These are phyloP conservation scores for Globisporangium cederbergense DNA, from an alignment of 352 stramenopile genomes.

Conservation along the genomic window DNA sequence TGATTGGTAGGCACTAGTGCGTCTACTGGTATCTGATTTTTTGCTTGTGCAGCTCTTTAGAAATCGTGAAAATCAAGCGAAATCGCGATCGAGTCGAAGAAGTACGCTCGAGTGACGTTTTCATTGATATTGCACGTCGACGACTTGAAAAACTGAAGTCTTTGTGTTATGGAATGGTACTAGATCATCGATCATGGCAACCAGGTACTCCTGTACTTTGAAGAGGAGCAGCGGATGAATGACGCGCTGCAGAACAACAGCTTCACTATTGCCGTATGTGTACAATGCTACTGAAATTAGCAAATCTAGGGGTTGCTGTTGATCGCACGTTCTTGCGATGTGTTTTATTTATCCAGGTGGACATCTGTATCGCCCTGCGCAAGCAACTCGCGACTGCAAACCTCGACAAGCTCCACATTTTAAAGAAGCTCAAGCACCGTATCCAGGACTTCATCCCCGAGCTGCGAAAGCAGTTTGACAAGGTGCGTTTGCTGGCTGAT, in stretches of 20 bases:
- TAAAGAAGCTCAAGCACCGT: conserved; percentile 56
- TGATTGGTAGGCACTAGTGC: not conserved
- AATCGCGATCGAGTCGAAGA: conserved; percentile 76
- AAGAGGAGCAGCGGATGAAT: conserved; percentile 78
- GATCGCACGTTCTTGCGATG: not conserved
- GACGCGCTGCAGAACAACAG: conserved; percentile 49
- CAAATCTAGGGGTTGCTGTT: no score
- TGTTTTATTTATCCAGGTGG: conserved; percentile 33
- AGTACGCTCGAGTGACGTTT: conserved; percentile 20
- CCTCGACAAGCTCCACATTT: conserved; percentile 48
- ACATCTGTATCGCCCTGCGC: conserved; percentile 67
- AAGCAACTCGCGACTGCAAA: conserved; percentile 40
- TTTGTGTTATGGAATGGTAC: not conserved
- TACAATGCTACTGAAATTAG: no score
- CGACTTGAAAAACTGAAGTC: not conserved
- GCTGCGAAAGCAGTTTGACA: conserved; percentile 67
- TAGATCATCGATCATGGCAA: conserved; percentile 60
- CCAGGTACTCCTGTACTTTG: conserved; percentile 55
- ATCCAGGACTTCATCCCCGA: conserved; percentile 77
- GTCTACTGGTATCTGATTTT: not conserved
- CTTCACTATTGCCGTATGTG: conserved; percentile 66
- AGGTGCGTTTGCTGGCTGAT: conserved; percentile 25
- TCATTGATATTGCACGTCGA: not conserved
- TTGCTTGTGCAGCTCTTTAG: conserved; percentile 43
- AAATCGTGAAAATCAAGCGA: conserved; percentile 81